Evolutionary conservation across 202 grass and related monocot species (phyloP).

Genomic region (Digitaria exilis): DNA sequence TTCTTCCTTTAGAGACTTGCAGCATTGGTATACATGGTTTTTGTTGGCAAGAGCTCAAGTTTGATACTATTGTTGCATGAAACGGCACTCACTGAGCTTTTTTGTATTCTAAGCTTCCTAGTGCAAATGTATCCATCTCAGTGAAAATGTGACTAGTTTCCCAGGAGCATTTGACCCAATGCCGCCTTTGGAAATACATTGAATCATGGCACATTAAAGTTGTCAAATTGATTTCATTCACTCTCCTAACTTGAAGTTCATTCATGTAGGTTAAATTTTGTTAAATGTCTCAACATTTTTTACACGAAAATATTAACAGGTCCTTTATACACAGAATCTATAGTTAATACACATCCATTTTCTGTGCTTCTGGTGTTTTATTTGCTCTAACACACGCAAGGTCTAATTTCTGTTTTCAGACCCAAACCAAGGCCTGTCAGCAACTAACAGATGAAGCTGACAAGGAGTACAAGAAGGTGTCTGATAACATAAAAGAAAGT

Average conservation of each 20-base stretch:
- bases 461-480: constrained; percentile 81
- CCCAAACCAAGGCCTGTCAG: constrained; percentile 58
- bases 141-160: neutral
- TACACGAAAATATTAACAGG: neutral
- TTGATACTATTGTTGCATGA: constrained; percentile 17
- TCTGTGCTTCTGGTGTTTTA: constrained; percentile 3
- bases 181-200: neutral
- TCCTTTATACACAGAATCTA: neutral
- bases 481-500: constrained; percentile 65
- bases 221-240: neutral
- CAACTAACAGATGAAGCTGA: constrained; percentile 68
- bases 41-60: neutral
- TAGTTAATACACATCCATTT: neutral
- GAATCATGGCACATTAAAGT: constrained; percentile 3
- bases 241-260: neutral
- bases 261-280: neutral
- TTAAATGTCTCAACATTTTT: neutral
- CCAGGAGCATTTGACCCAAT: neutral
- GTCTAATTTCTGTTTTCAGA: constrained; percentile 45
- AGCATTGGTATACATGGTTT: neutral
- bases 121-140: neutral
- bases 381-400: constrained; percentile 8
- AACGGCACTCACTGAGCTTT: neutral
- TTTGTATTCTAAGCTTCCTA: neutral
- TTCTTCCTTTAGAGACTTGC: neutral